Percentiles rank a stretch among this genome's conserved stretches.
phyloP scores from a whole-genome alignment of 1,284 basidiomycete species.

The Cystobasidium pallidum region DNA sequence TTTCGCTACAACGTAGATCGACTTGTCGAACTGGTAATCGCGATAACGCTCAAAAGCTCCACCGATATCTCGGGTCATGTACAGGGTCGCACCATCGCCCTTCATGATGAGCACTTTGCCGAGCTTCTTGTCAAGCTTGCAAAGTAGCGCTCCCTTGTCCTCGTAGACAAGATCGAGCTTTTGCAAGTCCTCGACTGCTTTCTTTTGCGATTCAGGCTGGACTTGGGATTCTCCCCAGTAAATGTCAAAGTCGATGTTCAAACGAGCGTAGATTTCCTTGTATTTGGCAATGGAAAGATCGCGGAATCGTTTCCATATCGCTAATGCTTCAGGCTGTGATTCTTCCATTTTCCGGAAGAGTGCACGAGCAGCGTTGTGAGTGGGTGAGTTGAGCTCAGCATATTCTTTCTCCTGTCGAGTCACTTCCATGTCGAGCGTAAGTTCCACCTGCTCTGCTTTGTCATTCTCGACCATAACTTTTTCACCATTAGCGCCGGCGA shows the following conservation, averaged over 20 bases:
- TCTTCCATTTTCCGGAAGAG: slow-evolving; percentile 99
- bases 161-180: slow-evolving; percentile 61
- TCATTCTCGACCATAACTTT: slow-evolving; percentile 56
- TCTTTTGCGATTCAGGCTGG: slow-evolving; percentile 73
- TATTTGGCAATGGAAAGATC: slow-evolving; percentile 90
- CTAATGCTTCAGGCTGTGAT: slow-evolving; percentile 78
- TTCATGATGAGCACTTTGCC: slow-evolving; percentile 89
- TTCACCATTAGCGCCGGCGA: slow-evolving; percentile 33
- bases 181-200: slow-evolving; percentile 67
- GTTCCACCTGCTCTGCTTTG: slow-evolving; percentile 60
- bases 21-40: slow-evolving; percentile 90
- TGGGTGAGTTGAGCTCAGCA: slow-evolving; percentile 56
- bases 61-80: slow-evolving; percentile 97
- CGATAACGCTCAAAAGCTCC: slow-evolving; percentile 91
- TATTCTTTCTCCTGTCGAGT: slow-evolving; percentile 42
- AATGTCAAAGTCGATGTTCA: slow-evolving; percentile 91
- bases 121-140: slow-evolving; percentile 84
- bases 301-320: slow-evolving; percentile 91
- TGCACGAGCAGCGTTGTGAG: slow-evolving; percentile 80
- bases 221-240: slow-evolving; percentile 95
- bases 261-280: slow-evolving; percentile 80
- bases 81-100: slow-evolving; percentile 94
- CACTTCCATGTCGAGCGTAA: slow-evolving; percentile 43
- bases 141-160: slow-evolving; percentile 70
- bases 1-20: slow-evolving; percentile 79